Percentiles rank a stretch among this genome's conserved stretches.
Conservation (phyloP, 2,329 filamentous ascomycete species). For the Thelonectria blattea region DNA sequence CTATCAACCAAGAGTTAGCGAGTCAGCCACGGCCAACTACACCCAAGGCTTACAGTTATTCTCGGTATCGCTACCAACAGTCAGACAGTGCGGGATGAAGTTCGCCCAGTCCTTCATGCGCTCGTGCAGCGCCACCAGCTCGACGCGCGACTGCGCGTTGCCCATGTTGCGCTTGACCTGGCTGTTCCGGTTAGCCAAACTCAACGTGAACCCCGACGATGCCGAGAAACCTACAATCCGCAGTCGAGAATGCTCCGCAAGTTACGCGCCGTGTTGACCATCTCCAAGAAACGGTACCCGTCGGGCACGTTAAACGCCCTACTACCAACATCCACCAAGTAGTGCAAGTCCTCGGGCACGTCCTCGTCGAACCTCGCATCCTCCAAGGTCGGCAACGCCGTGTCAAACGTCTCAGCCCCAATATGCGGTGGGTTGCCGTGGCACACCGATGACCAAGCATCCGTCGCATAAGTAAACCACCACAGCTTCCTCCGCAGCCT, state of each 20-base stretch:
- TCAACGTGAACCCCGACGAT: slow-evolving; percentile 9
- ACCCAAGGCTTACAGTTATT: slow-evolving; percentile 27
- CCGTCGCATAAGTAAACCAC: slow-evolving; percentile 52
- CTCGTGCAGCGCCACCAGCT: slow-evolving; percentile 38
- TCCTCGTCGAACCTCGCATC: slow-evolving; percentile 52
- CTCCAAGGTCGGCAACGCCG: slow-evolving; percentile 42
- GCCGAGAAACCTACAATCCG: slow-evolving; percentile 39
- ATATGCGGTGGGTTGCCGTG: slow-evolving; percentile 56
- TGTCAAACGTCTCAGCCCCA: slow-evolving; percentile 48
- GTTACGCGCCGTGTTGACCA: slow-evolving; percentile 40
- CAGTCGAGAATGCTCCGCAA: slow-evolving; percentile 43
- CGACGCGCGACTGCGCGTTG: slow-evolving; percentile 23
- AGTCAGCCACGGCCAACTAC: slow-evolving; percentile 3
- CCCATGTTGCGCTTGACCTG: slow-evolving; percentile 29
- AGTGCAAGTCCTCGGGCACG: slow-evolving; percentile 42
- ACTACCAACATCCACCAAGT: slow-evolving; percentile 45
- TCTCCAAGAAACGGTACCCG: slow-evolving; percentile 47
- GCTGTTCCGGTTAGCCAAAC: not conserved
- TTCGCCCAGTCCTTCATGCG: slow-evolving; percentile 45
- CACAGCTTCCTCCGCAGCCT: slow-evolving; percentile 51
- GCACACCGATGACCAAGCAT: slow-evolving; percentile 53
- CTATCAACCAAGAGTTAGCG: slow-evolving; percentile 24
- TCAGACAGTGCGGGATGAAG: slow-evolving; percentile 44
- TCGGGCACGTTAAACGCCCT: slow-evolving; percentile 42
- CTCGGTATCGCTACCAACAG: slow-evolving; percentile 22